phyloP scores from a whole-genome alignment of 768 basidiomycete genomes.

The Rhizopogon rudus region DNA sequence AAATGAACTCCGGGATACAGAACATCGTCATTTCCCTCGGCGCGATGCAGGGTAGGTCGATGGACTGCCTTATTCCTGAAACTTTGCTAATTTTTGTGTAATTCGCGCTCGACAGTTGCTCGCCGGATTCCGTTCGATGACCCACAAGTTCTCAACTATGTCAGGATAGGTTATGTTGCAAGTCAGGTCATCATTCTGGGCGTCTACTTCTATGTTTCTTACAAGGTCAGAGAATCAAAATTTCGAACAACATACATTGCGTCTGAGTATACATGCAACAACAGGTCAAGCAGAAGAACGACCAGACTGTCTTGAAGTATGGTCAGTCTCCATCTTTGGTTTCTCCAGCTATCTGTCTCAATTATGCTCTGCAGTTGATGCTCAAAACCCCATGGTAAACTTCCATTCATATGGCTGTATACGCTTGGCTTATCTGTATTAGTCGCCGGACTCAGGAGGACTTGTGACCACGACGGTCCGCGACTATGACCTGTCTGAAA shows the following conservation, averaged over 20 bases:
- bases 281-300: constrained; percentile 93
- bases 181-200: constrained; percentile 69
- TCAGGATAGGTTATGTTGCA: constrained; percentile 77
- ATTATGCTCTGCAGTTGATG: constrained; percentile 53
- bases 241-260: neutral
- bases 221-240: constrained; percentile 41
- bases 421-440: neutral
- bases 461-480: constrained; percentile 87
- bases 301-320: constrained; percentile 94
- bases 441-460: constrained; percentile 64
- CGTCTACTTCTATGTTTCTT: constrained; percentile 76
- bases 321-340: constrained; percentile 40
- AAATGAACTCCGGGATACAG: constrained; percentile 71
- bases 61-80: neutral
- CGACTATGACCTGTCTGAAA: constrained; percentile 91
- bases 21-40: constrained; percentile 89
- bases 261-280: constrained; percentile 7
- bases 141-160: constrained; percentile 73
- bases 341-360: neutral
- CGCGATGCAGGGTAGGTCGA: constrained; percentile 76
- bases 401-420: neutral
- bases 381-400: constrained; percentile 69
- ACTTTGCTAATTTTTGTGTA: neutral
- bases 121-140: constrained; percentile 89
- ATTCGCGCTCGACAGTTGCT: constrained; percentile 55